These are phyloP conservation scores for Poa annua DNA, from an alignment of 176 grass and related monocot species.

Conservation along the genomic window DNA sequence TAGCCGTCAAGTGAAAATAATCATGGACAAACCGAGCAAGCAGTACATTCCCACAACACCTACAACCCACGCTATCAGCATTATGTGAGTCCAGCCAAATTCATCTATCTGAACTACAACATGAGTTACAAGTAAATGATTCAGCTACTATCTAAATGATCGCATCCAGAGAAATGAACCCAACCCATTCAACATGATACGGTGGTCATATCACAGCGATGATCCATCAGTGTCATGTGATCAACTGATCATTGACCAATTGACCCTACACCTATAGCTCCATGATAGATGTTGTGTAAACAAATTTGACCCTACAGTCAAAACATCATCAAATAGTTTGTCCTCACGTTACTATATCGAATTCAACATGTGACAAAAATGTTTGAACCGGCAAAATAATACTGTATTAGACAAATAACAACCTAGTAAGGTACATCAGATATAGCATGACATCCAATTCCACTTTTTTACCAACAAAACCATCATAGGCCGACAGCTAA, in stretches of 20 bases:
- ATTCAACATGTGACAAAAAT: constrained; percentile 7
- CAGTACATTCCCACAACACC: not conserved
- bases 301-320: not conserved
- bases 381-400: not conserved
- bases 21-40: not conserved
- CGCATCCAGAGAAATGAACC: not conserved
- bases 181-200: not conserved
- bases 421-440: constrained; percentile 14
- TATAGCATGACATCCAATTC: not conserved
- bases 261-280: constrained; percentile 13
- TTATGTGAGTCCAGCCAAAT: not conserved
- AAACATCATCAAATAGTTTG: not conserved
- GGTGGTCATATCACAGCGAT: not conserved
- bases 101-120: not conserved
- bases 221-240: not conserved
- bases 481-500: not conserved
- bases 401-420: not conserved
- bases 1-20: not conserved
- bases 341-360: not conserved
- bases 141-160: constrained; percentile 8
- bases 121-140: not conserved
- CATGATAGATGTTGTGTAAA: not conserved
- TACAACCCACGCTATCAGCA: not conserved
- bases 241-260: not conserved
- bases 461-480: constrained; percentile 12